Conservation (phyloP, 352 stramenopile genomes). For the Phytophthora nicotianae region DNA sequence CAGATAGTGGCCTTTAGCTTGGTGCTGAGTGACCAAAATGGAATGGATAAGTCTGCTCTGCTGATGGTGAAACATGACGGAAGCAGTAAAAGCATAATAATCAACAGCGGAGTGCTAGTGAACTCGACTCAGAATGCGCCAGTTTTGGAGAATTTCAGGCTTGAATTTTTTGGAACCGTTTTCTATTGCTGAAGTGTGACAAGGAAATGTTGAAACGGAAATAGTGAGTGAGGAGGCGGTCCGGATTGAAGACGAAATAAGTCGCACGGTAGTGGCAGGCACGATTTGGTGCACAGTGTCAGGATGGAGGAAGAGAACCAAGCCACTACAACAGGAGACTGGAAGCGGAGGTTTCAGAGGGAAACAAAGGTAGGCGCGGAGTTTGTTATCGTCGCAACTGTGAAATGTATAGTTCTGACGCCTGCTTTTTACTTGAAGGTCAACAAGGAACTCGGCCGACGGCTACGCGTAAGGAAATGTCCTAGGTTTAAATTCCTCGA, state of each 20-base stretch:
- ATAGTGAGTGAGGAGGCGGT: slow-evolving; percentile 32
- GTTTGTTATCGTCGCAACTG: not conserved
- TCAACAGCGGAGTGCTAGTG: slow-evolving; percentile 2
- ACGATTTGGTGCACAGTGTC: not conserved
- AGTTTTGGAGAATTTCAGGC: slow-evolving; percentile 2
- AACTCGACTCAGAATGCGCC: not conserved
- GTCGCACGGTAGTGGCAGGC: slow-evolving; percentile 1
- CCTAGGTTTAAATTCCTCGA: not conserved
- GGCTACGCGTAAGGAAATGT: slow-evolving; percentile 51
- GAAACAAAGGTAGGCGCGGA: slow-evolving; percentile 63
- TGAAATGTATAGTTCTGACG: not conserved
- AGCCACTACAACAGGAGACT: slow-evolving; percentile 36
- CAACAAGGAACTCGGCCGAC: slow-evolving; percentile 74
- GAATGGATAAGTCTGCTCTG: not conserved
- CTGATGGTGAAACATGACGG: not conserved
- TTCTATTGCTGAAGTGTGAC: slow-evolving; percentile 9
- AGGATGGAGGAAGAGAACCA: slow-evolving; percentile 26
- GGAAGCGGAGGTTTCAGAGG: slow-evolving; percentile 67
- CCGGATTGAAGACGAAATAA: slow-evolving; percentile 22
- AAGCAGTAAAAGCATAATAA: slow-evolving; percentile 9
- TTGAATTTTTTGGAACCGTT: no score
- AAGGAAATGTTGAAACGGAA: slow-evolving; percentile 29
- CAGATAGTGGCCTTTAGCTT: slow-evolving; percentile 65
- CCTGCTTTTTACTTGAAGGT: slow-evolving; percentile 43
- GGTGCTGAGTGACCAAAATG: slow-evolving; percentile 6